Conservation (phyloP, 768 basidiomycete species). For the Tulasnella sp. region DNA sequence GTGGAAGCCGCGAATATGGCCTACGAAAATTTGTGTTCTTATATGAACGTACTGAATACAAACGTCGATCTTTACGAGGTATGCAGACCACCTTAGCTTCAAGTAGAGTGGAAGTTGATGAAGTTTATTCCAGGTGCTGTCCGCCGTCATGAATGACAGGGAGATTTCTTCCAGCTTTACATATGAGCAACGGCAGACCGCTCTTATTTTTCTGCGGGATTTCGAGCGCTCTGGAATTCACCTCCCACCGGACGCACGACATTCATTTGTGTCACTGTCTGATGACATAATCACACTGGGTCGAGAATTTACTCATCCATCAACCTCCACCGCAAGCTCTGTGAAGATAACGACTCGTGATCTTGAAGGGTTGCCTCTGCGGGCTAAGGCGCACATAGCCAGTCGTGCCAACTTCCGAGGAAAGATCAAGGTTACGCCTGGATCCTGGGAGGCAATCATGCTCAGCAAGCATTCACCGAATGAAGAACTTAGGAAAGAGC, state of each 20-base stretch:
- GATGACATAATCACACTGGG: constrained; percentile 82
- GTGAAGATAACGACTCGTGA: constrained; percentile 55
- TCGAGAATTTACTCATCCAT: constrained; percentile 64
- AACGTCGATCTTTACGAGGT: constrained; percentile 83
- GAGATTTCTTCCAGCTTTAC: constrained; percentile 51
- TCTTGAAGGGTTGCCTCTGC: constrained; percentile 35
- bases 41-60: constrained; percentile 96
- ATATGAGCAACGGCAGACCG: constrained; percentile 71
- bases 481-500: constrained; percentile 64
- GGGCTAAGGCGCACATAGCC: constrained; percentile 4
- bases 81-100: constrained; percentile 26
- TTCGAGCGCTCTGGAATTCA: constrained; percentile 96
- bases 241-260: constrained; percentile 61
- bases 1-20: constrained; percentile 69
- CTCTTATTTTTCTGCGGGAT: constrained; percentile 88
- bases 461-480: constrained; percentile 80
- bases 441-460: constrained; percentile 83
- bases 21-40: constrained; percentile 87
- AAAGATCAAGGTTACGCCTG: constrained; percentile 54
- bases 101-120: constrained; percentile 18
- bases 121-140: constrained; percentile 42
- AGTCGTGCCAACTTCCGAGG: constrained; percentile 24
- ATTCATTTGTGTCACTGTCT: constrained; percentile 76
- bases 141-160: constrained; percentile 53
- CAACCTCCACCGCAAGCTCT: constrained; percentile 45